Evolutionary conservation across 179 eudicot species (phyloP).

Genomic region (Silene noctiflora): DNA sequence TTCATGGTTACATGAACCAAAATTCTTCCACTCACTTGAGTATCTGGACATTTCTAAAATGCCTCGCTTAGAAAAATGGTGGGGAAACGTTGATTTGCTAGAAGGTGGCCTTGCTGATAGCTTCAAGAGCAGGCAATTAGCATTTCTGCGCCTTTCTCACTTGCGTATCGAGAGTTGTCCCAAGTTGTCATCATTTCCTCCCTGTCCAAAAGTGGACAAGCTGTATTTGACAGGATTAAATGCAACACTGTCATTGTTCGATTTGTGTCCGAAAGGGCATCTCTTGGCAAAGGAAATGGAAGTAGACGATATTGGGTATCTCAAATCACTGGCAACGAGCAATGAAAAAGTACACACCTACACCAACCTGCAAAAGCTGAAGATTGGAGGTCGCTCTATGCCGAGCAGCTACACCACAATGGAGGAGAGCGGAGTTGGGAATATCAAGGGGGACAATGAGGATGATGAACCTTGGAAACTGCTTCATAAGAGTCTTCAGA

Average conservation of each 20-base stretch:
- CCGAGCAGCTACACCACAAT: neutral
- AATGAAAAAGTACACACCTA: neutral
- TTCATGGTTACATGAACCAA: neutral
- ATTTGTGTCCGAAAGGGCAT: neutral
- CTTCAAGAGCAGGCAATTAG: neutral
- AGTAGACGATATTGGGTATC: conserved; percentile 3
- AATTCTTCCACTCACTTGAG: conserved; percentile 24
- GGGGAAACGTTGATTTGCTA: neutral
- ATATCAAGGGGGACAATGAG: neutral
- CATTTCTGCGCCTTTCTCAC: conserved; percentile 10
- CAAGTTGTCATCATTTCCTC: conserved; percentile 3
- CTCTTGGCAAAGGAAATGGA: neutral
- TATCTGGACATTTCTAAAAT: neutral
- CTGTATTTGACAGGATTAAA: conserved; percentile 11
- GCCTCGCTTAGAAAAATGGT: conserved; percentile 19
- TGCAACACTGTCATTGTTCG: neutral
- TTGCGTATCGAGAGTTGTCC: conserved; percentile 7
- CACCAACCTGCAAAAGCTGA: conserved; percentile 3
- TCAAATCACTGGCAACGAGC: neutral
- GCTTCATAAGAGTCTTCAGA: conserved; percentile 13
- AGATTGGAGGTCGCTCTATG: neutral
- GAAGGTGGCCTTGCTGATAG: neutral
- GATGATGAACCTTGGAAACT: conserved; percentile 17
- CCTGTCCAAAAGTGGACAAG: conserved; percentile 20
- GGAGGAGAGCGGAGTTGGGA: neutral